Conservation (phyloP, 495 filamentous ascomycete genomes). For the Wilcoxina mikolae region DNA sequence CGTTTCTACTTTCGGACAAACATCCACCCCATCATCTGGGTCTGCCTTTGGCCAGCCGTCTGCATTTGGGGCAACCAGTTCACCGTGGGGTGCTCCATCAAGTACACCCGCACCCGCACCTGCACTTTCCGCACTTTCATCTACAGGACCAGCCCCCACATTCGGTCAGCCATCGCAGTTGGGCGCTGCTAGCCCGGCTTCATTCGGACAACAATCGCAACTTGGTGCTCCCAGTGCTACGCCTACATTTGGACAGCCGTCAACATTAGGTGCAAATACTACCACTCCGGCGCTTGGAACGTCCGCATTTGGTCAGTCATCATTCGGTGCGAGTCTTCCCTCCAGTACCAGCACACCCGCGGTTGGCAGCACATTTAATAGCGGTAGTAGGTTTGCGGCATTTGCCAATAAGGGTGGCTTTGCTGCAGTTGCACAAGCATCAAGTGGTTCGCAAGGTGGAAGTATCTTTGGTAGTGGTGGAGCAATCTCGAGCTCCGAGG, state of each 20-base stretch:
- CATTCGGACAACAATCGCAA: conserved; percentile 38
- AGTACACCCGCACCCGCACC: conserved; percentile 5
- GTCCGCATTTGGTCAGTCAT: conserved; percentile 15
- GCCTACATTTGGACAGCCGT: conserved; percentile 30
- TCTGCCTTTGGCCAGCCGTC: conserved; percentile 15
- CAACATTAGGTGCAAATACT: conserved; percentile 11
- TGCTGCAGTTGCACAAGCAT: conserved; percentile 30
- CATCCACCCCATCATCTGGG: conserved; percentile 18
- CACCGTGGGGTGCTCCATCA: conserved; percentile 6
- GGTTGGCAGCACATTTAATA: conserved; percentile 21
- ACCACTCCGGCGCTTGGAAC: conserved; percentile 29
- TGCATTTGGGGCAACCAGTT: conserved; percentile 4
- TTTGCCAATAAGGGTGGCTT: conserved; percentile 48
- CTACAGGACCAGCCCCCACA: neutral
- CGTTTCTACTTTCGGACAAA: conserved; percentile 14
- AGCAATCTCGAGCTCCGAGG: neutral
- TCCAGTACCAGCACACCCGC: conserved; percentile 2
- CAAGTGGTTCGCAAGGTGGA: neutral
- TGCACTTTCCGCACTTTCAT: neutral
- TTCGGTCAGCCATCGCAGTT: conserved; percentile 31
- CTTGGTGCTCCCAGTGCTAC: conserved; percentile 20
- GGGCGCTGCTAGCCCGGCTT: conserved; percentile 26
- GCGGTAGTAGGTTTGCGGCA: conserved; percentile 39
- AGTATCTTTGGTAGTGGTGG: conserved; percentile 1
- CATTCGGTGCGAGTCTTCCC: neutral